Conservation (phyloP, 495 filamentous ascomycete genomes). For the Aspergillus homomorphus region DNA sequence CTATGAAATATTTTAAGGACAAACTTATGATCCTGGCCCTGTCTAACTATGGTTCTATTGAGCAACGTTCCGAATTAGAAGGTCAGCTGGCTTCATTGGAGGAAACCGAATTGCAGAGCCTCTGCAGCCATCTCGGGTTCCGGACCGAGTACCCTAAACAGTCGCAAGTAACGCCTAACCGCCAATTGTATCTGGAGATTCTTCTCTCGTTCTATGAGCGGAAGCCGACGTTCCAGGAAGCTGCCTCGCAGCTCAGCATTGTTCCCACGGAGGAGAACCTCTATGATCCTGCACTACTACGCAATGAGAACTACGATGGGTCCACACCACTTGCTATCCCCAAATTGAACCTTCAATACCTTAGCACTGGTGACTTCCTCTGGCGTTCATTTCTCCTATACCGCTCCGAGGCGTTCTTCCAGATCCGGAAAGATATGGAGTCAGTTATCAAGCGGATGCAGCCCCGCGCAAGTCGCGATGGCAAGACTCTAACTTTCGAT, state of each 20-base stretch:
- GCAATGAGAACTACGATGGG: constrained; percentile 87
- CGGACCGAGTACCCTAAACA: constrained; percentile 75
- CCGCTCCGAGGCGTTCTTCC: constrained; percentile 89
- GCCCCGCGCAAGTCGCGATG: constrained; percentile 60
- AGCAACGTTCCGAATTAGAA: constrained; percentile 73
- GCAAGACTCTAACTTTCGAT: constrained; percentile 63
- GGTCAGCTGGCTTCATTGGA: constrained; percentile 69
- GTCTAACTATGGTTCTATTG: constrained; percentile 87
- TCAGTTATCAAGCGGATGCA: constrained; percentile 73
- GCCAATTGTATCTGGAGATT: constrained; percentile 70
- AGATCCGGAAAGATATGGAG: constrained; percentile 88
- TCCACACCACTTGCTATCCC: constrained; percentile 86
- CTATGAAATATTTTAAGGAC: constrained; percentile 80
- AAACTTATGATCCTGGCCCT: constrained; percentile 88
- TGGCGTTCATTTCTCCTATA: constrained; percentile 90
- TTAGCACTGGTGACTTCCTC: constrained; percentile 92
- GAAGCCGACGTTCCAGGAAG: constrained; percentile 79
- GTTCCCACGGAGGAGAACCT: constrained; percentile 78
- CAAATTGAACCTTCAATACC: constrained; percentile 92
- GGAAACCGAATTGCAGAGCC: constrained; percentile 65
- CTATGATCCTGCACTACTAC: constrained; percentile 80
- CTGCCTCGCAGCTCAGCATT: constrained; percentile 63
- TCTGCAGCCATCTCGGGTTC: constrained; percentile 71
- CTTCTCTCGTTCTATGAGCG: constrained; percentile 76
- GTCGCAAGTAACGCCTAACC: constrained; percentile 56